phyloP scores from a whole-genome alignment of 139 green algal genomes.

The Chlorella sp. region DNA sequence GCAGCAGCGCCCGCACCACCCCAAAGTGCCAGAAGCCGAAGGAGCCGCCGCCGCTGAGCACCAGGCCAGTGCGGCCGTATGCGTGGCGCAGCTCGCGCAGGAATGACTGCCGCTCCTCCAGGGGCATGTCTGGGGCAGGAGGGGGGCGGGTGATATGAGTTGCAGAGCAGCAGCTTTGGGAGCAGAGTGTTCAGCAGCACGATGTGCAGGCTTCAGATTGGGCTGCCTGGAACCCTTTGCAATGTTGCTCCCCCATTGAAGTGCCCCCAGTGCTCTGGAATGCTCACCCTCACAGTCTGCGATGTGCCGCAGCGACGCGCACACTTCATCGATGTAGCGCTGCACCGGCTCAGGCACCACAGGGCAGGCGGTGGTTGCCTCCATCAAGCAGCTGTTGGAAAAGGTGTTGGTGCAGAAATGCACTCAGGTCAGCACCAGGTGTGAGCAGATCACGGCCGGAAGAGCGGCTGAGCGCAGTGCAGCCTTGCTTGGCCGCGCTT shows the following conservation, averaged over 20 bases:
- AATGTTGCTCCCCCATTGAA: too few species aligned
- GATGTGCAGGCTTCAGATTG: neutral
- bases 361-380: slow-evolving; percentile 70
- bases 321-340: slow-evolving; percentile 92
- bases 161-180: too few species aligned
- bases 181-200: slow-evolving; percentile 64
- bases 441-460: too few species aligned
- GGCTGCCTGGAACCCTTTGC: too few species aligned
- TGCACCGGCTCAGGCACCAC: slow-evolving; percentile 80
- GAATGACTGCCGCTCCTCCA: slow-evolving; percentile 93
- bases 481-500: too few species aligned
- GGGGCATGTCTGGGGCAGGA: slow-evolving; percentile 44
- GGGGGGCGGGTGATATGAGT: neutral
- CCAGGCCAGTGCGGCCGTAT: slow-evolving; percentile 93
- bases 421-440: too few species aligned
- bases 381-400: slow-evolving; percentile 39
- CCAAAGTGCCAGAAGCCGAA: slow-evolving; percentile 80
- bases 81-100: slow-evolving; percentile 92
- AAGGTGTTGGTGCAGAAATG: too few species aligned
- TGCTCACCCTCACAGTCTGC: slow-evolving; percentile 7
- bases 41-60: slow-evolving; percentile 88
- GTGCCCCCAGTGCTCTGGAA: too few species aligned
- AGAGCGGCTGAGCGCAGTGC: too few species aligned
- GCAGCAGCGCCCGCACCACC: slow-evolving; percentile 88
- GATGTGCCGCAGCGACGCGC: slow-evolving; percentile 65